phyloP scores from a whole-genome alignment of 768 basidiomycete genomes.

The Xerocomellus amylosporus region DNA sequence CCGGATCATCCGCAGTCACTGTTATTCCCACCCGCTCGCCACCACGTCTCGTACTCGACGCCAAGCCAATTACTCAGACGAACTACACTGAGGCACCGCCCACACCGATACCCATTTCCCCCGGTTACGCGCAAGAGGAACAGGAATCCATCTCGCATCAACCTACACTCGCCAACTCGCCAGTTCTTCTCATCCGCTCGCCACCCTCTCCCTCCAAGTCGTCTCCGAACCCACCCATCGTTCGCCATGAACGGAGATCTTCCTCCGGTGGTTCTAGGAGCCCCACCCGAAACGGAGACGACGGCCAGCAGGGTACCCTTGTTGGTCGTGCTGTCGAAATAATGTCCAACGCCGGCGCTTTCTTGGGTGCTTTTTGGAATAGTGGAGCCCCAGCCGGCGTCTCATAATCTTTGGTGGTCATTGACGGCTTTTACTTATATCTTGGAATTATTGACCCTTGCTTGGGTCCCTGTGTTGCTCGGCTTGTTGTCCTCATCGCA shows the following conservation, averaged over 20 bases:
- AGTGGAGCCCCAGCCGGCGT: constrained; percentile 20
- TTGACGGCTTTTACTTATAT: constrained; percentile 26
- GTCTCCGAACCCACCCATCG: not conserved
- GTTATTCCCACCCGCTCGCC: constrained; percentile 16
- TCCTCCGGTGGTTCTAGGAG: constrained; percentile 22
- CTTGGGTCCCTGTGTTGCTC: constrained; percentile 13
- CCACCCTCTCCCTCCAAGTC: constrained; percentile 15
- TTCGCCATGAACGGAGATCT: constrained; percentile 17
- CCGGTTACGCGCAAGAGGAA: constrained; percentile 30
- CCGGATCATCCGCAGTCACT: constrained; percentile 28
- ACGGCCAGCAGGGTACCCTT: constrained; percentile 41
- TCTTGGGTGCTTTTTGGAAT: constrained; percentile 63
- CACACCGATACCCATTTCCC: constrained; percentile 23
- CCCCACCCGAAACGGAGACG: constrained; percentile 25
- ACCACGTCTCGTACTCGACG: constrained; percentile 29
- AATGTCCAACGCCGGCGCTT: constrained; percentile 75
- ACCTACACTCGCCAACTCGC: constrained; percentile 66
- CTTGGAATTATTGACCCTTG: constrained; percentile 31
- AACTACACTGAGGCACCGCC: constrained; percentile 22
- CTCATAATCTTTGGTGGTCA: constrained; percentile 10
- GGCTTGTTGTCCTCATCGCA: constrained; percentile 4
- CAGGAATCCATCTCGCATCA: constrained; percentile 39
- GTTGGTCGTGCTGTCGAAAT: constrained; percentile 72
- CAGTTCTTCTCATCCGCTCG: constrained; percentile 37
- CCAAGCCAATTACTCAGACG: constrained; percentile 28